Evolutionary conservation across 805 yeast genomes (phyloP).

Genomic region (Yarrowia hollandica): DNA sequence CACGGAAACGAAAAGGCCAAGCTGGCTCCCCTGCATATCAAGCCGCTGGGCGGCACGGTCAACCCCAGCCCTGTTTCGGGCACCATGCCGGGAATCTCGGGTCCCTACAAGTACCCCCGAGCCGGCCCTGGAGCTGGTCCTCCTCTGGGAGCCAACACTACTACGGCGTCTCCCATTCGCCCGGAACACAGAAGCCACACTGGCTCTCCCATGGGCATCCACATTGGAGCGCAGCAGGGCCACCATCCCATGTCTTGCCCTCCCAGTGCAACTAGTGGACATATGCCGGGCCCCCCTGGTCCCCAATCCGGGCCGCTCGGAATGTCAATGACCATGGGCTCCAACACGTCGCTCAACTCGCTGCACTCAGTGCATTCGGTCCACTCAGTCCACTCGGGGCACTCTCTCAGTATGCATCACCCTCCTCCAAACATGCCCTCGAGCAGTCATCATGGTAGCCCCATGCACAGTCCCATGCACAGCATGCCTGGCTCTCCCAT

Average conservation of each 20-base stretch:
- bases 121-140: not conserved
- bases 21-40: conserved; percentile 17
- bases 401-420: not conserved
- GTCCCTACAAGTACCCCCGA: conserved; percentile 19
- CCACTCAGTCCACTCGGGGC: not conserved
- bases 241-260: not conserved
- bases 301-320: not conserved
- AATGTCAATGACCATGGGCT: conserved; percentile 16
- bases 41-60: not conserved
- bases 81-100: too few species aligned
- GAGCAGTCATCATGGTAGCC: too few species aligned
- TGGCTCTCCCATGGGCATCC: not conserved
- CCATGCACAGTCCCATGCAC: not conserved
- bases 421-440: too few species aligned
- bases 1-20: conserved; percentile 19
- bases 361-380: not conserved
- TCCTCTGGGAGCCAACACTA: too few species aligned
- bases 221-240: too few species aligned
- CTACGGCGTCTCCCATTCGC: not conserved
- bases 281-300: too few species aligned
- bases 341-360: conserved; percentile 17
- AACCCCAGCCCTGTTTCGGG: not conserved
- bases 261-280: not conserved
- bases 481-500: conserved; percentile 6
- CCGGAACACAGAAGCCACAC: not conserved